Evolutionary conservation across 2,329 filamentous ascomycete species (phyloP).

Genomic region (Colletotrichum sp.): DNA sequence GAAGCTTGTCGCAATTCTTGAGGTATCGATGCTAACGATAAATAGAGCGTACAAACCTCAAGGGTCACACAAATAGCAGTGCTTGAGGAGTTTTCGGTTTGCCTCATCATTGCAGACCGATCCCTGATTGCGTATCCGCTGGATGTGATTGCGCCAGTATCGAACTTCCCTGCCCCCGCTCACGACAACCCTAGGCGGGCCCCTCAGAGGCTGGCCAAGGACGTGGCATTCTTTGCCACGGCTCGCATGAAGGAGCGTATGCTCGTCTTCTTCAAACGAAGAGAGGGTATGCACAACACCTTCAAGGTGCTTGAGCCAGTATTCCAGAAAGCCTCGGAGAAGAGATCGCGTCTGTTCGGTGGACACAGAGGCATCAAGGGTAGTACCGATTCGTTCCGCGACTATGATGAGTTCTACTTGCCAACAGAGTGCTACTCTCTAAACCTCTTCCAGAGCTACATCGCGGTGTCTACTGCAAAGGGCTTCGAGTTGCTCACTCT

Average conservation of each 20-base stretch:
- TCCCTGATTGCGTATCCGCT: constrained; percentile 92
- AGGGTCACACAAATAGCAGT: constrained; percentile 93
- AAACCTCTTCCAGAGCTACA: constrained; percentile 93
- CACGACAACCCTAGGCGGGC: constrained; percentile 80
- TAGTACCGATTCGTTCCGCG: constrained; percentile 92
- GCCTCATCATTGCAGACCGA: constrained; percentile 90
- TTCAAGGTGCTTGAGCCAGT: constrained; percentile 98
- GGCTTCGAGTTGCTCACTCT: constrained; percentile 96
- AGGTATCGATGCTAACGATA: constrained; percentile 21
- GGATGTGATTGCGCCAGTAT: constrained; percentile 76
- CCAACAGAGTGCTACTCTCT: constrained; percentile 93
- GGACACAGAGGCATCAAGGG: constrained; percentile 65
- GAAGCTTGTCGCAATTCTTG: not conserved
- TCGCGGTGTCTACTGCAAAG: constrained; percentile 88
- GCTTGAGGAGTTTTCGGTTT: constrained; percentile 93
- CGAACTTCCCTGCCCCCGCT: constrained; percentile 63
- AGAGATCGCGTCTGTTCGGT: constrained; percentile 72
- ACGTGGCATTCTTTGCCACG: constrained; percentile 95
- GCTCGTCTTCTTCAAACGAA: constrained; percentile 96
- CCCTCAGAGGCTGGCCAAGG: constrained; percentile 90
- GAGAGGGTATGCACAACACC: constrained; percentile 87
- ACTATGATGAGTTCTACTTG: constrained; percentile 99
- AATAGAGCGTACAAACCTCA: constrained; percentile 74
- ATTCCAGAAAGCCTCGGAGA: constrained; percentile 89
- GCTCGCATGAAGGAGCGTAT: constrained; percentile 97